Conservation (phyloP, 139 green algal genomes). For the Dunaliella primolecta region DNA sequence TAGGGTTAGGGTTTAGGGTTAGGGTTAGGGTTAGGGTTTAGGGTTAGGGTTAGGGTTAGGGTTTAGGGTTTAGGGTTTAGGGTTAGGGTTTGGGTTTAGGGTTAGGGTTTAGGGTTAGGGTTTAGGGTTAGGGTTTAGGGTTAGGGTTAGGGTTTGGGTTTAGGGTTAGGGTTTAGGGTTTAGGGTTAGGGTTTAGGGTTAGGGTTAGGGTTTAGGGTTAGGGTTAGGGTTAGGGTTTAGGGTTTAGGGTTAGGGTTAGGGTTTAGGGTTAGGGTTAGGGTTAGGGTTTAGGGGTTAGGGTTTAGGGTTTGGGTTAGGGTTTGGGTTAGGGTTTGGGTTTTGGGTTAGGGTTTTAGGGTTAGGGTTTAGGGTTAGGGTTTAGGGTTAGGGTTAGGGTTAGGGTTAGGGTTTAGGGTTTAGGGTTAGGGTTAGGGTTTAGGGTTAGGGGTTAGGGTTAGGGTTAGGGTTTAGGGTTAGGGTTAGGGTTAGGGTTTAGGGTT, state of each 20-base stretch:
- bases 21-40: background rate
- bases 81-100: too few species aligned
- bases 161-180: conserved; percentile 1
- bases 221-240: background rate
- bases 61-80: background rate
- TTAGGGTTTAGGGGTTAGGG: too few species aligned
- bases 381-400: background rate
- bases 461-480: background rate
- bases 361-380: background rate
- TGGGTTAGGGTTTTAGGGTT: too few species aligned
- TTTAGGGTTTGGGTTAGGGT: background rate
- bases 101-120: too few species aligned
- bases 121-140: background rate
- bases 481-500: background rate
- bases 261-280: background rate
- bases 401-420: background rate
- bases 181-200: background rate
- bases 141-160: background rate
- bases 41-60: background rate
- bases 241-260: background rate
- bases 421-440: background rate
- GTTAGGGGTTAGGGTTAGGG: too few species aligned
- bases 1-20: background rate
- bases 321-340: too few species aligned
- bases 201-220: conserved; percentile 3